Evolutionary conservation across 2,329 filamentous ascomycete genomes (phyloP).

Genomic region (Aspergillus felis): DNA sequence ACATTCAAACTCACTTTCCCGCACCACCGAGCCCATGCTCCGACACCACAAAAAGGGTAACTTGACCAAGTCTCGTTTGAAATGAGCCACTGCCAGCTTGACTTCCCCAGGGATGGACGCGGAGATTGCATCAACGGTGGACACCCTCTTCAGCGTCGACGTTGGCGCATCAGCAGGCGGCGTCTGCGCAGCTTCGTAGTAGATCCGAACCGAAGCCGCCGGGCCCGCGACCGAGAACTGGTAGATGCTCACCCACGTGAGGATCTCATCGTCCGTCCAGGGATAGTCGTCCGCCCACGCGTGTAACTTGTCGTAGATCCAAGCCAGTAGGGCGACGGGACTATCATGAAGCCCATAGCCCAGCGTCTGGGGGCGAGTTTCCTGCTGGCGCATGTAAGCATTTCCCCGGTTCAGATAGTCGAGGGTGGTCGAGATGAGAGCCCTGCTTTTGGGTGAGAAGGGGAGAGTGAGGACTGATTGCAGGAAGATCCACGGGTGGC

Average conservation of each 20-base stretch:
- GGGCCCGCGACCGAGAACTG: conserved; percentile 67
- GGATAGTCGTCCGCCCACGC: conserved; percentile 70
- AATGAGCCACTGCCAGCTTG: conserved; percentile 51
- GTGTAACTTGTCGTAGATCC: conserved; percentile 78
- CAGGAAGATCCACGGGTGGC: conserved; percentile 53
- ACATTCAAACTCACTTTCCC: conserved; percentile 41
- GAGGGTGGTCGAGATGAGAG: conserved; percentile 17
- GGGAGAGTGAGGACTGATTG: conserved; percentile 26
- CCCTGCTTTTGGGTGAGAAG: conserved; percentile 24
- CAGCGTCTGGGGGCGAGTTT: conserved; percentile 68
- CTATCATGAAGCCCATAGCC: conserved; percentile 66
- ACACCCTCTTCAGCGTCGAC: conserved; percentile 9
- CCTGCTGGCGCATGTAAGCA: conserved; percentile 57
- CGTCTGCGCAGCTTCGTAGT: conserved; percentile 59
- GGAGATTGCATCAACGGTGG: conserved; percentile 23
- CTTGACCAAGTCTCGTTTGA: conserved; percentile 49
- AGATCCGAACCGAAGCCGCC: conserved; percentile 64
- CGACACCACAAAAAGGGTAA: conserved; percentile 49
- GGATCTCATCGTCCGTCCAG: conserved; percentile 72
- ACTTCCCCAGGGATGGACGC: conserved; percentile 43
- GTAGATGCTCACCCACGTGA: conserved; percentile 72
- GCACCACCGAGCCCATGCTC: conserved; percentile 50
- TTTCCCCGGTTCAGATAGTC: conserved; percentile 23
- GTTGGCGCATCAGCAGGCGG: conserved; percentile 1
- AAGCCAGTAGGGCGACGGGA: conserved; percentile 67